Conservation (phyloP, 768 basidiomycete genomes). For the Tylopilus rubrobrunneus region DNA sequence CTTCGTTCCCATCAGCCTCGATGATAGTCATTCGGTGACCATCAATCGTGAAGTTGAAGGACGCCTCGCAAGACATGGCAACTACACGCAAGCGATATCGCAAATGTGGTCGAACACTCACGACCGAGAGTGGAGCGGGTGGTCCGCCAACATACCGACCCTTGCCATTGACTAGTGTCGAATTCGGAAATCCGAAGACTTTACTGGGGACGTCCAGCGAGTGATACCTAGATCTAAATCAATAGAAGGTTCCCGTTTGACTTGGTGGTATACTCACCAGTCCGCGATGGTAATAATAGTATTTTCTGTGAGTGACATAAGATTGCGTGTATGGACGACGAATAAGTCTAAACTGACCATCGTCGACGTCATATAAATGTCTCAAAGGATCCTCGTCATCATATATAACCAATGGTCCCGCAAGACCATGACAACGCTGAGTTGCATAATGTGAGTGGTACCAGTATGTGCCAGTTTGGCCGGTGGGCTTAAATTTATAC, state of each 20-base stretch:
- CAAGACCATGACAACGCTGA: conserved; percentile 7
- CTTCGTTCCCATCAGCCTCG: conserved; percentile 4
- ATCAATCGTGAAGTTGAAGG: conserved; percentile 7
- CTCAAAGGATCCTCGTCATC: conserved; percentile 4
- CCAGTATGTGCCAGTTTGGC: conserved; percentile 39
- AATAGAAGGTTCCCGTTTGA: neutral
- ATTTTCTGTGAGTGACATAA: conserved; percentile 16
- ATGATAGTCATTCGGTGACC: conserved; percentile 8
- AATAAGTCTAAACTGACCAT: conserved; percentile 24
- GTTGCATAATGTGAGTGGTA: conserved; percentile 27
- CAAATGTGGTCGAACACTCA: neutral
- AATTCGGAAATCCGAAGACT: neutral
- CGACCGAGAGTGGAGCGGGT: neutral
- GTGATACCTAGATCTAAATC: conserved; percentile 1
- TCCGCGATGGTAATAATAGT: conserved; percentile 31
- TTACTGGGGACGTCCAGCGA: neutral
- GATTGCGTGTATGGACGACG: neutral
- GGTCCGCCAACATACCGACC: conserved; percentile 7
- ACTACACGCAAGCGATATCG: conserved; percentile 4
- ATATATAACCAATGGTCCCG: conserved; percentile 27
- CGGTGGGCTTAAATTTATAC: conserved; percentile 30
- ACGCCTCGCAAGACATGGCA: neutral
- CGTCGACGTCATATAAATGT: conserved; percentile 40
- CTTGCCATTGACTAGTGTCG: conserved; percentile 4
- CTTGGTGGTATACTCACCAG: neutral